Conservation (phyloP, 495 filamentous ascomycete species). For the Rhypophila decipiens region DNA sequence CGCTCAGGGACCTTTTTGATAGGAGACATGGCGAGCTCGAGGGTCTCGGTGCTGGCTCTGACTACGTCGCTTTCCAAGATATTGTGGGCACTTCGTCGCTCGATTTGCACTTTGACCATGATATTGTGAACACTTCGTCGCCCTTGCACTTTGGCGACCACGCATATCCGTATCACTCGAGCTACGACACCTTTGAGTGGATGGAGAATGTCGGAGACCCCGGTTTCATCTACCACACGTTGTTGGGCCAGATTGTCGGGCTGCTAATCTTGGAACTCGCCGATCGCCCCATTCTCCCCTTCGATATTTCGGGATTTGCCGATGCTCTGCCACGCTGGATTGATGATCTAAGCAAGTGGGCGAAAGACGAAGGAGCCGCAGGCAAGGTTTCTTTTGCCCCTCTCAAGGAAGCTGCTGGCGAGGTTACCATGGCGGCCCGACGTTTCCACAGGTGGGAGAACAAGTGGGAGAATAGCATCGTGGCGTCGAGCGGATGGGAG, state of each 20-base stretch:
- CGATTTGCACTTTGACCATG: constrained; percentile 79
- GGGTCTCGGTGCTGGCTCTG: constrained; percentile 72
- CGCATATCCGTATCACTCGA: constrained; percentile 70
- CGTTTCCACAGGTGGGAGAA: constrained; percentile 68
- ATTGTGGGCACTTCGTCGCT: constrained; percentile 87
- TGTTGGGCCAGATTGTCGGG: constrained; percentile 71
- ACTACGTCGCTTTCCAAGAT: constrained; percentile 88
- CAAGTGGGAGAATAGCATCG: constrained; percentile 60
- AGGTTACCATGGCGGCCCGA: constrained; percentile 52
- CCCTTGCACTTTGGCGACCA: constrained; percentile 67
- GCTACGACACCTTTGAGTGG: constrained; percentile 86
- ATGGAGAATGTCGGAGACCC: constrained; percentile 75
- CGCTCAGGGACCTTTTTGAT: constrained; percentile 72
- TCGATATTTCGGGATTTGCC: constrained; percentile 64
- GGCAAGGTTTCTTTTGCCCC: constrained; percentile 45
- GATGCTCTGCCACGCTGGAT: constrained; percentile 54
- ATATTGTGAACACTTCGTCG: constrained; percentile 85
- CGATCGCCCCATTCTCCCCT: constrained; percentile 74
- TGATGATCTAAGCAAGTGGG: constrained; percentile 58
- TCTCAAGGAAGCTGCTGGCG: constrained; percentile 53
- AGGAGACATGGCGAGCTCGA: constrained; percentile 56
- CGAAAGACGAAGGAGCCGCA: constrained; percentile 3
- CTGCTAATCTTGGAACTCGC: constrained; percentile 81
- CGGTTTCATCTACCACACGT: constrained; percentile 71
- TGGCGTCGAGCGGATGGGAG: constrained; percentile 64